Conservation (phyloP, 1,284 basidiomycete species). For the Sporisorium scitamineum region DNA sequence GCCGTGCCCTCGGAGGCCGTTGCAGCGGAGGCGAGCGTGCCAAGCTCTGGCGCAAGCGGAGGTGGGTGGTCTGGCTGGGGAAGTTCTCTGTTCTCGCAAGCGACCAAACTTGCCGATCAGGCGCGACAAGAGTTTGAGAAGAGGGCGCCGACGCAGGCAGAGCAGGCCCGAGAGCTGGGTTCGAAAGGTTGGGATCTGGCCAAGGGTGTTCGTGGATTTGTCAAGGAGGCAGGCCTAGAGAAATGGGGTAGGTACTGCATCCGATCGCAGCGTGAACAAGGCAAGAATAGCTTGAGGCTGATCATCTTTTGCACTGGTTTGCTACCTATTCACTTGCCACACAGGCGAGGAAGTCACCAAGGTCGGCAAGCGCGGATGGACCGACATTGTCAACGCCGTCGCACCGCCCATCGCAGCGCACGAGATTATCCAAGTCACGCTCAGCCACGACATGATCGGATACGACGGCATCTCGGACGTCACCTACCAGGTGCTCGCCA, state of each 20-base stretch:
- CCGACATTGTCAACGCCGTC: conserved; percentile 91
- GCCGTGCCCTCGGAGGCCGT: conserved; percentile 26
- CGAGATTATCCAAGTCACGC: conserved; percentile 94
- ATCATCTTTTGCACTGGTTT: neutral
- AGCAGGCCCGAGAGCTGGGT: conserved; percentile 42
- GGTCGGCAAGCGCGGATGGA: conserved; percentile 63
- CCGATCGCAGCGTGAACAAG: neutral
- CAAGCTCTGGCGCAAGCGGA: conserved; percentile 76
- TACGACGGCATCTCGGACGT: conserved; percentile 96
- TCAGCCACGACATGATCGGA: conserved; percentile 90
- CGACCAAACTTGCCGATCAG: conserved; percentile 65
- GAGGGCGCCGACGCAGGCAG: conserved; percentile 49
- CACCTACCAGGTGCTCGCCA: conserved; percentile 76
- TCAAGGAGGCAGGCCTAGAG: conserved; percentile 59
- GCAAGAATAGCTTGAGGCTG: conserved; percentile 3
- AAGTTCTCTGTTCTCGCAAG: conserved; percentile 72
- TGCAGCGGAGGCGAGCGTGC: conserved; percentile 63
- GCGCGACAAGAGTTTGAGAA: conserved; percentile 66
- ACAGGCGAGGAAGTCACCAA: conserved; percentile 56
- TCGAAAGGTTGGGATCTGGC: conserved; percentile 59
- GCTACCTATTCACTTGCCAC: neutral
- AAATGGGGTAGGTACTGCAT: conserved; percentile 31
- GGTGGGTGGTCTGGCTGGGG: conserved; percentile 80
- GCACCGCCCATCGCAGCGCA: conserved; percentile 98
- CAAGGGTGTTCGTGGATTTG: conserved; percentile 58